phyloP scores from a whole-genome alignment of 2,329 filamentous ascomycete genomes.

The Aurifilum marmelostoma region DNA sequence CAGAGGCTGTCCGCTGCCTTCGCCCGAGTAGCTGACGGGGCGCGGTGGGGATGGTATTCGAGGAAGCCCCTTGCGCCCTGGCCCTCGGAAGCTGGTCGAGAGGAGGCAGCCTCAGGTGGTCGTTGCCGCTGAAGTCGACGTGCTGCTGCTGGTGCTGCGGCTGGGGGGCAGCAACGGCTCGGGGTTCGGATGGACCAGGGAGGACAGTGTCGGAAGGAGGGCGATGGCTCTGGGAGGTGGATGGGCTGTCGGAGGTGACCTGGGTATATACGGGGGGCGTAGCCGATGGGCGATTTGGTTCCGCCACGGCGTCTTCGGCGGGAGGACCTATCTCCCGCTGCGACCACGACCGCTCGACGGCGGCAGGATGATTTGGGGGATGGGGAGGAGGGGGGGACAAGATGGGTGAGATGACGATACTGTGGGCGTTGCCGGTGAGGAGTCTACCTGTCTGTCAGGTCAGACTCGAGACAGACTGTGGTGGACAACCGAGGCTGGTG shows the following conservation, averaged over 20 bases:
- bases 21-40: conserved; percentile 54
- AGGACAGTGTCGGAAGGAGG: conserved; percentile 51
- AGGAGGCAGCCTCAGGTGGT: conserved; percentile 29
- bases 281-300: conserved; percentile 59
- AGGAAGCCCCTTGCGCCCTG: conserved; percentile 30
- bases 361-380: conserved; percentile 14
- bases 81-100: conserved; percentile 16
- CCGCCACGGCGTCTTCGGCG: conserved; percentile 71
- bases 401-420: neutral
- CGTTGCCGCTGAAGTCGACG: neutral
- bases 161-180: conserved; percentile 32
- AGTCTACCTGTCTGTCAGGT: neutral
- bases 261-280: conserved; percentile 52
- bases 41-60: conserved; percentile 31
- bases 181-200: conserved; percentile 43
- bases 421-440: neutral
- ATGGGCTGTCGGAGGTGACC: conserved; percentile 69
- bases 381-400: too few relatives aligned
- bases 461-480: neutral
- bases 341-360: conserved; percentile 22
- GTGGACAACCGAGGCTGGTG: neutral
- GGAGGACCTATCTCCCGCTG: conserved; percentile 39
- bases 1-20: conserved; percentile 53
- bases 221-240: conserved; percentile 57
- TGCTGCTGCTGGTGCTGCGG: conserved; percentile 21